Percentiles rank a stretch among this genome's conserved stretches.
phyloP scores from a whole-genome alignment of 768 basidiomycete genomes.

The Mycena haematopus region DNA sequence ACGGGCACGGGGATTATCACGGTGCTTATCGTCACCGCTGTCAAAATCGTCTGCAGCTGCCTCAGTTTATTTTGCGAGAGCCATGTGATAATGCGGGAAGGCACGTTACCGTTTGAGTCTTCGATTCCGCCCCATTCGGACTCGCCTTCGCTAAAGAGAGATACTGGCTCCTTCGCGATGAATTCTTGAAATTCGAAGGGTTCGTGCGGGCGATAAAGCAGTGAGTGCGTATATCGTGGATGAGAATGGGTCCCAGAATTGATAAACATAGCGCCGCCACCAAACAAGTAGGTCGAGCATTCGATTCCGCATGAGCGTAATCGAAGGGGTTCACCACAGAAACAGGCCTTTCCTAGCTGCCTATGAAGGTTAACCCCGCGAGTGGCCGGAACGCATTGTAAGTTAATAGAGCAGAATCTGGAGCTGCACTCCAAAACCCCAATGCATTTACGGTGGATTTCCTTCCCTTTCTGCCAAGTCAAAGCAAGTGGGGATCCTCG shows the following conservation, averaged over 20 bases:
- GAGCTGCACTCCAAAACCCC: constrained; percentile 10
- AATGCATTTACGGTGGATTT: constrained; percentile 3
- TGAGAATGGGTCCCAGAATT: constrained; percentile 14
- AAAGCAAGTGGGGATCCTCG: background rate
- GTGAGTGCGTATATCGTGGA: constrained; percentile 3
- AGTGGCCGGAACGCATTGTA: background rate
- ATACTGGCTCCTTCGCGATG: background rate
- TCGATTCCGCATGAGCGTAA: constrained; percentile 3
- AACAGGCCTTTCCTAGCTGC: background rate
- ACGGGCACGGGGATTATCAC: too few relatives aligned
- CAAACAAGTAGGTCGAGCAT: background rate
- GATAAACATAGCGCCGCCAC: constrained; percentile 7
- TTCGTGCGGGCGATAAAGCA: background rate
- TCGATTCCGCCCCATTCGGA: background rate
- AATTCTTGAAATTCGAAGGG: constrained; percentile 8
- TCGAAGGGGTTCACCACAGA: background rate
- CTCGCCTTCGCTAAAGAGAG: background rate
- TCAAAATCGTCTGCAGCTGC: background rate
- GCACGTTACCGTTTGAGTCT: background rate
- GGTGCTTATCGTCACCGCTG: too few relatives aligned
- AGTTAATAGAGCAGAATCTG: background rate
- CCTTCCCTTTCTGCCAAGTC: constrained; percentile 9
- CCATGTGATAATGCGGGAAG: background rate
- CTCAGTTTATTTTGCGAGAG: background rate
- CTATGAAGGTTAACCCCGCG: constrained; percentile 8